phyloP scores from a whole-genome alignment of 306 rosid species.

The Trichosanthes truncata region DNA sequence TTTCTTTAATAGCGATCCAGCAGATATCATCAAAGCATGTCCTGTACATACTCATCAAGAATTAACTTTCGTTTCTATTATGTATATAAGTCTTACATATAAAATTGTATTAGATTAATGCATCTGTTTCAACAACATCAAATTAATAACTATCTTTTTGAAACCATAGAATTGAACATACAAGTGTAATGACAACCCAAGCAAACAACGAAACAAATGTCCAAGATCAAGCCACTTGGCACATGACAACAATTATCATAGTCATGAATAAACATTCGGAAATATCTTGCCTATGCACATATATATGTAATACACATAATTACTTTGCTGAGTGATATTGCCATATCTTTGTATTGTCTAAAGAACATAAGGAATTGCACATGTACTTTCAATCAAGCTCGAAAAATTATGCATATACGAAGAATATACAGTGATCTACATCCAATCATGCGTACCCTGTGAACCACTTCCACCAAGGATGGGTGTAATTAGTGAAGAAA shows the following conservation, averaged over 20 bases:
- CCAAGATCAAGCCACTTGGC: neutral
- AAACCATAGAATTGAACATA: neutral
- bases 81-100: neutral
- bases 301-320: neutral
- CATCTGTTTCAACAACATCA: neutral
- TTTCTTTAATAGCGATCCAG: slow-evolving; percentile 70
- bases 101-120: neutral
- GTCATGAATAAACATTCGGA: neutral
- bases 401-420: neutral
- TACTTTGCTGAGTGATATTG: neutral
- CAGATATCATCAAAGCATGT: slow-evolving; percentile 74
- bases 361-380: neutral
- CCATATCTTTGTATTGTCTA: neutral
- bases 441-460: slow-evolving; percentile 53
- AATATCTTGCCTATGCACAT: neutral
- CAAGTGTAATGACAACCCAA: neutral
- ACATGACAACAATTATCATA: neutral
- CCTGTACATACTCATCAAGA: slow-evolving; percentile 41
- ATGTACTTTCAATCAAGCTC: neutral
- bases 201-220: neutral
- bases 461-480: slow-evolving; percentile 72
- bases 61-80: slow-evolving; percentile 13
- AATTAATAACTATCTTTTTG: neutral
- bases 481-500: slow-evolving; percentile 76
- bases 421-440: neutral